Conservation (phyloP, 106 monocot genomes). For the Triglochin maritima region DNA sequence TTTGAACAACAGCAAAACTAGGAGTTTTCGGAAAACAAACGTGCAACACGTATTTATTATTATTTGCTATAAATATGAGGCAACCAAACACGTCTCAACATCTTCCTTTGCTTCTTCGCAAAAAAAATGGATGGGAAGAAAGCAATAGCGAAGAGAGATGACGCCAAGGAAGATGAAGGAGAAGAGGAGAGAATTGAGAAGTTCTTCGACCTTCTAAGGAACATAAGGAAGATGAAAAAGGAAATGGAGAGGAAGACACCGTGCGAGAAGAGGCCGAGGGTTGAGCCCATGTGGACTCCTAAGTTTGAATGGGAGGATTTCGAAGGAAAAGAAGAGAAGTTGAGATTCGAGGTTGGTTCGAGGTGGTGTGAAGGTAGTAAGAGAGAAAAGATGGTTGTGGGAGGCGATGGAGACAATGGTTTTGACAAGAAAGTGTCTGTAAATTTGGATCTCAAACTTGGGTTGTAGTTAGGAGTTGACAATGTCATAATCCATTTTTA, state of each 20-base stretch:
- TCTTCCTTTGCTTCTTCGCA: too few species aligned
- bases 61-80: too few species aligned
- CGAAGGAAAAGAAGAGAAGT: neutral
- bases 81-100: too few species aligned
- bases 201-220: constrained; percentile 2
- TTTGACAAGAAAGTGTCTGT: neutral
- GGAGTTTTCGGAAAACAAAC: too few species aligned
- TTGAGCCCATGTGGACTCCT: neutral
- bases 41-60: too few species aligned
- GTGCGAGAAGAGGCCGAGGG: neutral
- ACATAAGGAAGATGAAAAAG: neutral
- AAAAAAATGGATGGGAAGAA: neutral
- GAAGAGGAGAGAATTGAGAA: constrained; percentile 2
- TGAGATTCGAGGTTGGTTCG: neutral
- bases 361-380: neutral
- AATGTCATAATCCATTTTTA: too few species aligned
- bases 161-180: neutral
- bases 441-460: constrained; percentile 1
- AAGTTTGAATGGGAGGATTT: constrained; percentile 4
- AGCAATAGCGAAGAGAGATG: neutral
- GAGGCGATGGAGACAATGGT: neutral
- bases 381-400: neutral
- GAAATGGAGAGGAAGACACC: neutral
- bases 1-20: too few species aligned
- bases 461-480: neutral